These are phyloP conservation scores for Prunus kanzakura DNA, from an alignment of 306 rosid genomes.

Conservation along the genomic window DNA sequence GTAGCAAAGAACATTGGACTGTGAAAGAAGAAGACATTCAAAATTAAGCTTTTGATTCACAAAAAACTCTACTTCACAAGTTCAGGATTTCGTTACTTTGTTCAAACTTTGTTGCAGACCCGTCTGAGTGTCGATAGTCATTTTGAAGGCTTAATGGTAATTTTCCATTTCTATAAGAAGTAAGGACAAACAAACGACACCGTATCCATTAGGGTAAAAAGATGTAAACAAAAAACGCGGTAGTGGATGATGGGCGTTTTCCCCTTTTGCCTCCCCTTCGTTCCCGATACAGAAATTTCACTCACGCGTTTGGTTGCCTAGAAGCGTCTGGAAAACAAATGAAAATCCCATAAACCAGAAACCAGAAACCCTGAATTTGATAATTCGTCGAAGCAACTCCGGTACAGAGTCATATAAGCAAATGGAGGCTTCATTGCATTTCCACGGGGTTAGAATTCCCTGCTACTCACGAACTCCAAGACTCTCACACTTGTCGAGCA, in stretches of 20 bases:
- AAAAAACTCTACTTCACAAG: neutral
- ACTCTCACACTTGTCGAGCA: neutral
- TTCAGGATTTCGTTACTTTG: neutral
- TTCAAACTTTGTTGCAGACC: no score
- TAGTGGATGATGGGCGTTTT: neutral
- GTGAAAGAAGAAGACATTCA: constrained; percentile 35
- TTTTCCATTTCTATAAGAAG: neutral
- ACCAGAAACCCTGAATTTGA: neutral
- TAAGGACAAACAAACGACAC: neutral
- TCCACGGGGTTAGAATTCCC: constrained; percentile 13
- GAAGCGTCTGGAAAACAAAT: neutral
- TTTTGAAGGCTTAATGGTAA: neutral
- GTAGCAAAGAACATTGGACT: constrained; percentile 17
- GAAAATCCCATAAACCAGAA: neutral
- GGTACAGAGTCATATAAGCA: neutral
- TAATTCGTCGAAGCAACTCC: neutral
- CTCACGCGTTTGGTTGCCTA: neutral
- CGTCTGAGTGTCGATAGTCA: no score
- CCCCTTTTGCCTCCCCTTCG: neutral
- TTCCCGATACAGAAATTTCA: neutral
- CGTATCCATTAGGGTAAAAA: neutral
- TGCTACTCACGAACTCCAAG: neutral
- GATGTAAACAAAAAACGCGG: neutral
- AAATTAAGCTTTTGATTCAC: neutral
- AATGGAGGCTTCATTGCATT: constrained; percentile 28